These are phyloP conservation scores for Pyrenochaeta sp. DNA, from an alignment of 2,329 filamentous ascomycete genomes.

Conservation along the genomic window DNA sequence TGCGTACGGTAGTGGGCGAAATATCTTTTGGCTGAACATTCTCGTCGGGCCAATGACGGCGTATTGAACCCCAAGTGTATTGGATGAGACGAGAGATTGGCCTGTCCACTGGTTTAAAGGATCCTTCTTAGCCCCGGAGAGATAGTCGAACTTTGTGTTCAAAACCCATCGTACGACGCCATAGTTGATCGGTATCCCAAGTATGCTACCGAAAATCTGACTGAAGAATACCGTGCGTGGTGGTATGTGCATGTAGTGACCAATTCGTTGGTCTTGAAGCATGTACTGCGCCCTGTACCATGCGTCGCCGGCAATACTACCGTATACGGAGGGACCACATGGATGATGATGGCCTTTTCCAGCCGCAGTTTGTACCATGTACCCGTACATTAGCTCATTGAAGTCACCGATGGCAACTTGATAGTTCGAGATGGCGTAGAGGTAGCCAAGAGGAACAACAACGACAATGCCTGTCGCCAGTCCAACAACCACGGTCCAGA, in stretches of 20 bases:
- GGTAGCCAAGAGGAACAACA: constrained; percentile 66
- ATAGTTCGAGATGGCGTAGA: constrained; percentile 68
- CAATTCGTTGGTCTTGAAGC: constrained; percentile 71
- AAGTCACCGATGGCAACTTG: constrained; percentile 64
- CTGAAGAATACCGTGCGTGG: constrained; percentile 68
- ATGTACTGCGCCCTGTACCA: constrained; percentile 60
- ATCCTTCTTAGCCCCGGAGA: constrained; percentile 61
- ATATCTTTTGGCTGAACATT: constrained; percentile 60
- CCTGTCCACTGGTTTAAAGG: constrained; percentile 70
- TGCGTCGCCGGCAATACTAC: constrained; percentile 67
- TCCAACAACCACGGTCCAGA: constrained; percentile 68
- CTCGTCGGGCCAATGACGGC: constrained; percentile 64
- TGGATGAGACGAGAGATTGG: constrained; percentile 60
- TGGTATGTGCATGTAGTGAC: constrained; percentile 70
- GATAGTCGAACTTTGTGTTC: constrained; percentile 64
- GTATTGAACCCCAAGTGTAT: constrained; percentile 68
- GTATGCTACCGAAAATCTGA: constrained; percentile 66
- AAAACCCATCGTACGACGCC: constrained; percentile 69
- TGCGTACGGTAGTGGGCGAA: constrained; percentile 60
- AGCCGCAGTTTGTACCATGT: constrained; percentile 63
- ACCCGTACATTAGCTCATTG: constrained; percentile 68
- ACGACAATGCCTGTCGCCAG: constrained; percentile 63
- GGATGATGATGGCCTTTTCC: constrained; percentile 61
- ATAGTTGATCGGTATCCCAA: constrained; percentile 70
- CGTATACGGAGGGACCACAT: constrained; percentile 65